Evolutionary conservation across 805 yeast species (phyloP).

Genomic region (Saturnispora gosingensis): DNA sequence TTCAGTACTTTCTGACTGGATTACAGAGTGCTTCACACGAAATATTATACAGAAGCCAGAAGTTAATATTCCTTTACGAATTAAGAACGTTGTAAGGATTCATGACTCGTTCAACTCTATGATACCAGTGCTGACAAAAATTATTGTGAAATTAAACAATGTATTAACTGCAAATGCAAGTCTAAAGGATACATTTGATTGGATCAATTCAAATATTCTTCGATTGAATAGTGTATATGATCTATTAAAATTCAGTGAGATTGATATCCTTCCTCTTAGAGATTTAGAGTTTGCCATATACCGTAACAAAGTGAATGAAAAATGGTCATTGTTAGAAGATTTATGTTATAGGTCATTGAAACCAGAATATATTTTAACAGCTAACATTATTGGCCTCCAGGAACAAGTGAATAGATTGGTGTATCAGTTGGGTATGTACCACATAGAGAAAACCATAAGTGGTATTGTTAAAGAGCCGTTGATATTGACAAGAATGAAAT

Average conservation of each 20-base stretch:
- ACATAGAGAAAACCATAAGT: conserved; percentile 22
- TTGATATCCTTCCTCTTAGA: conserved; percentile 7
- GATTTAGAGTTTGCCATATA: conserved; percentile 12
- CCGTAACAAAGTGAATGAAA: not conserved
- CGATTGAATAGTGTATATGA: conserved; percentile 5
- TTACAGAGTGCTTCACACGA: not conserved
- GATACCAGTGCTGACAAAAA: conserved; percentile 10
- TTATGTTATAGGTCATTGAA: not conserved
- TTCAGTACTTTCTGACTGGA: conserved; percentile 4
- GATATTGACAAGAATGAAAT: conserved; percentile 25
- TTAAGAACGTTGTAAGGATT: conserved; percentile 13
- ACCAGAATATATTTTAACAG: not conserved
- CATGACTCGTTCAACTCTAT: conserved; percentile 12
- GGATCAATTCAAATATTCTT: conserved; percentile 6
- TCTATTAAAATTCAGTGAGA: conserved; percentile 5
- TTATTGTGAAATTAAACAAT: not conserved
- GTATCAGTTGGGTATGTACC: conserved; percentile 30
- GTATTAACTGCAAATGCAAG: not conserved
- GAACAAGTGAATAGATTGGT: conserved; percentile 24
- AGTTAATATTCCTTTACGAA: not conserved
- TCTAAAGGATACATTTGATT: conserved; percentile 1
- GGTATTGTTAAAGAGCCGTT: conserved; percentile 17
- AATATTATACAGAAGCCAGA: not conserved
- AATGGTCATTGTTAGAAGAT: not conserved
- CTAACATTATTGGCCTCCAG: not conserved